A percentile compares a stretch with the other conserved stretches of the same genome.
These are phyloP conservation scores for Rhynchospora breviuscula DNA, from an alignment of 176 grass and related monocot genomes.

Conservation along the genomic window DNA sequence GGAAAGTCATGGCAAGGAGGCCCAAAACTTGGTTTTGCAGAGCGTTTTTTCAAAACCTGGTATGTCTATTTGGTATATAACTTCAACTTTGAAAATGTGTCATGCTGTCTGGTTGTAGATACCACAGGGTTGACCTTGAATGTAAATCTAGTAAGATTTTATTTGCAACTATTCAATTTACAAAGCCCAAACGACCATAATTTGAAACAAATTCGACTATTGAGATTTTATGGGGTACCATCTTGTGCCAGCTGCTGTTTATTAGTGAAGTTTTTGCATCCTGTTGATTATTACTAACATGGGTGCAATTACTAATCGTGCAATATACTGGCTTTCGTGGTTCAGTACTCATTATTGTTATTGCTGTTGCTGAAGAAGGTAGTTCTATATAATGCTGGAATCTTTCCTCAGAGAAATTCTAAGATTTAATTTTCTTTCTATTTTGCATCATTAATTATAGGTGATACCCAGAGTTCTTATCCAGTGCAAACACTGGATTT, in stretches of 20 bases:
- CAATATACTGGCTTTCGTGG: not conserved
- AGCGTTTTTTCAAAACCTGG: conserved; percentile 13
- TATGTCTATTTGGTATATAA: not conserved
- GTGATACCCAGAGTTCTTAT: not conserved
- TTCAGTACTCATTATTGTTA: not conserved
- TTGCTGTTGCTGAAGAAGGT: not conserved
- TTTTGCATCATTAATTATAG: conserved; percentile 17
- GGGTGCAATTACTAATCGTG: not conserved
- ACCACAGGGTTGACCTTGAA: not conserved
- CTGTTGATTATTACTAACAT: not conserved
- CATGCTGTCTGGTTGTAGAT: not conserved
- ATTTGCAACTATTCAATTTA: not conserved
- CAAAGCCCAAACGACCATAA: not conserved
- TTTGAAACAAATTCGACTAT: not conserved
- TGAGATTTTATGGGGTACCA: not conserved
- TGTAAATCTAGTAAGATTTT: not conserved
- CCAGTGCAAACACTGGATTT: conserved; percentile 32
- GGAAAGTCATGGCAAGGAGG: conserved; percentile 28
- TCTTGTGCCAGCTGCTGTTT: not conserved
- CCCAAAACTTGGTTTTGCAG: conserved; percentile 8
- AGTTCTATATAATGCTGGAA: not conserved
- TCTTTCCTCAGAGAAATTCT: not conserved
- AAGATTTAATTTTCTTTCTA: not conserved
- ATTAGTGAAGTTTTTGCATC: not conserved
- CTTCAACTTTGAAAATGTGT: not conserved